Conservation (phyloP, 2,329 filamentous ascomycete genomes). For the Neoscytalidium dimidiatum region DNA sequence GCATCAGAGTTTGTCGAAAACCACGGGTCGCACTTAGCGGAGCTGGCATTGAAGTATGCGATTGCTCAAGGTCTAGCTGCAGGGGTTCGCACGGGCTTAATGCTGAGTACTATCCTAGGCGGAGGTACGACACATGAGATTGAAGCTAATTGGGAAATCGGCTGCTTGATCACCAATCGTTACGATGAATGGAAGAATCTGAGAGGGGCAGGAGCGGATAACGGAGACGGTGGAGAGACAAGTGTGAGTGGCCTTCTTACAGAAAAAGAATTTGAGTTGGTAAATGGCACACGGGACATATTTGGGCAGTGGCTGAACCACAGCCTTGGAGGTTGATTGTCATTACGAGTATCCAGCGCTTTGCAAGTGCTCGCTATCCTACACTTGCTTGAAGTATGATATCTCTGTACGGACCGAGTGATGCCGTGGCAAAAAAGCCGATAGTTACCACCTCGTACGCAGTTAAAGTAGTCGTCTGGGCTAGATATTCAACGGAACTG, state of each 20-base stretch:
- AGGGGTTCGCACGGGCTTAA: not conserved
- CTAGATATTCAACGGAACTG: no score
- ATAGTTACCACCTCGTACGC: no score
- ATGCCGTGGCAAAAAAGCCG: no score
- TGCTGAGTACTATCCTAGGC: conserved; percentile 1
- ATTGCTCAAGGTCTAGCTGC: not conserved
- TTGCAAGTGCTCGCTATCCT: not conserved
- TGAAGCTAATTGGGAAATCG: conserved; percentile 13
- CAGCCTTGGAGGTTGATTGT: conserved; percentile 8
- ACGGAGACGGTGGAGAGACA: not conserved
- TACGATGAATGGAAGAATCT: not conserved
- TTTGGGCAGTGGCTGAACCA: conserved; percentile 16
- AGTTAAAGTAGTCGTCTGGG: no score
- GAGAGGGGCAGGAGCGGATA: not conserved
- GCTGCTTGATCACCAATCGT: not conserved
- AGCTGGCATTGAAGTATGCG: conserved; percentile 13
- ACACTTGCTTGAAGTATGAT: no score
- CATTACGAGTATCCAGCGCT: no score
- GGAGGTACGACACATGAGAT: conserved; percentile 2
- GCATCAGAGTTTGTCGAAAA: conserved; percentile 8
- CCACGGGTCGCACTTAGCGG: not conserved
- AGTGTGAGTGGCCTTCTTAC: not conserved
- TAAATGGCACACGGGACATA: not conserved
- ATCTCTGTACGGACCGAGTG: no score
- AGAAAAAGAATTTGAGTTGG: not conserved